These are phyloP conservation scores for Fusarium odoratissimum DNA, from an alignment of 2,329 filamentous ascomycete species.

Conservation along the genomic window DNA sequence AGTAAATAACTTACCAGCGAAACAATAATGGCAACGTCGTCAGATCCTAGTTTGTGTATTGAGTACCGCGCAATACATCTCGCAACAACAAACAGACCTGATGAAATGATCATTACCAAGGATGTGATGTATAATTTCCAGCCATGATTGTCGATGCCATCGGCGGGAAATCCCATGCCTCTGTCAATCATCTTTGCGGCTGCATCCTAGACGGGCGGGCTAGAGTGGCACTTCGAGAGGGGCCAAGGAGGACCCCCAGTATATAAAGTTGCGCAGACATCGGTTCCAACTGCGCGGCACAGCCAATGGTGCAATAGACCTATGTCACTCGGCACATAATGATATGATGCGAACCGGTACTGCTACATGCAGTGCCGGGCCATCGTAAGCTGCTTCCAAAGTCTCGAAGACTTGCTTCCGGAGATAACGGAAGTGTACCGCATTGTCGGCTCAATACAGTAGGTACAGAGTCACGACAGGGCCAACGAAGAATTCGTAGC, in stretches of 20 bases:
- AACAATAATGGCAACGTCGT: not conserved
- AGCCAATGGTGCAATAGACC: not conserved
- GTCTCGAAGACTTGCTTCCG: not conserved
- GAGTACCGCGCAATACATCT: not conserved
- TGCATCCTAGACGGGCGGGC: not conserved
- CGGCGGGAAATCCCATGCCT: not conserved
- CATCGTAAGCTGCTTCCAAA: not conserved
- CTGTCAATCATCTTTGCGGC: not conserved
- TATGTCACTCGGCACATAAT: not conserved
- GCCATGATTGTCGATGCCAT: not conserved
- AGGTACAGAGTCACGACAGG: no score
- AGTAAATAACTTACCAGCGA: not conserved
- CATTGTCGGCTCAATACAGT: not conserved
- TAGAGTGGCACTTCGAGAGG: not conserved
- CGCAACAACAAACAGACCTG: not conserved
- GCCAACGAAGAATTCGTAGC: not conserved
- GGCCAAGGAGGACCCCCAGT: no score
- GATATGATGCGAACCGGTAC: not conserved
- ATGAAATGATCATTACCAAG: not conserved
- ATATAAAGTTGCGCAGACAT: not conserved
- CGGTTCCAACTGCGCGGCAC: not conserved
- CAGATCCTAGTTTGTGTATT: not conserved
- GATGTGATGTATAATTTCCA: conserved; percentile 3
- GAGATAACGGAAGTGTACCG: not conserved
- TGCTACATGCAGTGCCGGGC: not conserved